Percentiles rank a stretch among this genome's conserved stretches.
Evolutionary conservation across 148 eudicot species (phyloP).

Genomic region (Cornus florida): DNA sequence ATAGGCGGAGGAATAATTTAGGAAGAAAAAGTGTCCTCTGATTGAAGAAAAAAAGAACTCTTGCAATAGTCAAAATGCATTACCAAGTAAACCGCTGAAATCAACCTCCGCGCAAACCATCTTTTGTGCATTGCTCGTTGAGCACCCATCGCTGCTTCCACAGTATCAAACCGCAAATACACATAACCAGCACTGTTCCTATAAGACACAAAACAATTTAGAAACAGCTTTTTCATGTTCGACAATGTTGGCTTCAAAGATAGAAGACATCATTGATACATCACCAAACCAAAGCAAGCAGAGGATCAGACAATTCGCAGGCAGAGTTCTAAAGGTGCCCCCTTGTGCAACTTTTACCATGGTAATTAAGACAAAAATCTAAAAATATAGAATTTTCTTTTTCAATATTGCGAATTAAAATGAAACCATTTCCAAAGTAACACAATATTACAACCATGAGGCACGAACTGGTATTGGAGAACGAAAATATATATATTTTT

Average conservation of each 20-base stretch:
- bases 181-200: conserved; percentile 83
- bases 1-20: background rate
- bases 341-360: background rate
- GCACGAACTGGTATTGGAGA: too few relatives aligned
- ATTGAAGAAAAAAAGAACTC: background rate
- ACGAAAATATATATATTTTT: too few relatives aligned
- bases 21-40: background rate
- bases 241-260: background rate
- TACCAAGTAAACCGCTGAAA: conserved; percentile 76
- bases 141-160: conserved; percentile 63
- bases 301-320: background rate
- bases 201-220: conserved; percentile 10
- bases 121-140: conserved; percentile 73
- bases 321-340: background rate
- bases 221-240: background rate
- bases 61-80: conserved; percentile 13
- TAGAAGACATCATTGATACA: too few relatives aligned
- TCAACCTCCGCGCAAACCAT: conserved; percentile 79
- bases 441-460: too few relatives aligned
- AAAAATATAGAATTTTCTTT: too few relatives aligned
- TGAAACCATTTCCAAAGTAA: too few relatives aligned
- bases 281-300: background rate
- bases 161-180: conserved; percentile 61
- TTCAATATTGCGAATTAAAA: too few relatives aligned
- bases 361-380: background rate